Base-by-base conservation (phyloP, 2,329 filamentous ascomycete genomes). In the Thelonectria olida region DNA sequence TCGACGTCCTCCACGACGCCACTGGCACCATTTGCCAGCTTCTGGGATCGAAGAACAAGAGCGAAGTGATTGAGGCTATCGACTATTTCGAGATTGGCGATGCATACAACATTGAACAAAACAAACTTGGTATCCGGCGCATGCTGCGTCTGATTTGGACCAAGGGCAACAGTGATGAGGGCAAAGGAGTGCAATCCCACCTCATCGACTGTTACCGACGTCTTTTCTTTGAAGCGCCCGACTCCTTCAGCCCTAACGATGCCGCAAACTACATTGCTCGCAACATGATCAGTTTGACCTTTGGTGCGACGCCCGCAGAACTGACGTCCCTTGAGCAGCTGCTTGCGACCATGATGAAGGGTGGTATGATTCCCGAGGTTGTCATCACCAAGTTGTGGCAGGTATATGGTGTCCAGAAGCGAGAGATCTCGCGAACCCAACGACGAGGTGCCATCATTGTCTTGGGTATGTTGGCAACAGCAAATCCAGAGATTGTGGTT, bases 121-220 rank as follows among this genome's bases (percentile, higher is more conserved):
- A 96, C 73, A 94, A 97, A 76, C 81, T 90, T 38, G 96, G 96
- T 58, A 98, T 99, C 72, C 88, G 95, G 61, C 90, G 93, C 58
- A 99, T 99, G 96, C 84, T 99, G 65, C 90, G 95, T 54, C 84
- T 99, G 19, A 99, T 99, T 76, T 99, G 96, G 96, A 99, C 96
- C 66, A 99, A 99, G 80, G 95, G 96, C 69, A 99, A 98, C 79
- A 98, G 93, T 71, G 96, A 99, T 72, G 96, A 99, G 82, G 96
- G 96, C 71, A 99, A 98, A 80, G 96, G 96, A 57, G 94, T 99
- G 2, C 96, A 99, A 75, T 92, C 92, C 2, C 96, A 99, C 77
- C 84, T 99, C 27, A 97, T 99, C 67, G 96, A 99, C 69, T 97
- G 93, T 76, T 99, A 99, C 82, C 96, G 92, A 74, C 89, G 92